These are phyloP conservation scores for Neofusicoccum umdonicola DNA, from an alignment of 2,329 filamentous ascomycete species.

Conservation along the genomic window DNA sequence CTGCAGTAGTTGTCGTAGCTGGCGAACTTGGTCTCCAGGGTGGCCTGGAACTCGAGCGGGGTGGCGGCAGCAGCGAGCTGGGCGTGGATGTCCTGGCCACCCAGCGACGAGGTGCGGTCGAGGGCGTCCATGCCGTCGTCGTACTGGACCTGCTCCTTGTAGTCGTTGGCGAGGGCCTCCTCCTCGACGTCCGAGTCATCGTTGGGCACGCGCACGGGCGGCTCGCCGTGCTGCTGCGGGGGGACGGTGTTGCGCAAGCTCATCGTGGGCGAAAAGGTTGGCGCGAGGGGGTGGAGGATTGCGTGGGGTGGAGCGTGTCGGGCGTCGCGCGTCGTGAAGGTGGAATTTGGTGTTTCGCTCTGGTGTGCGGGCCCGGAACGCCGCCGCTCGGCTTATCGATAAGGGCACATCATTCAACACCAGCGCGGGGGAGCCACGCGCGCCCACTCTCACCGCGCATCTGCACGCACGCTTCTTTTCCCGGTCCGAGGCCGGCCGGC, in stretches of 20 bases:
- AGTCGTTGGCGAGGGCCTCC: constrained; percentile 92
- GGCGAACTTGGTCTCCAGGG: constrained; percentile 93
- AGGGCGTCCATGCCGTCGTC: constrained; percentile 82
- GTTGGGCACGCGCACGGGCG: constrained; percentile 45
- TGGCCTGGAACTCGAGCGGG: constrained; percentile 92
- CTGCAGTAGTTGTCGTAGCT: constrained; percentile 99
- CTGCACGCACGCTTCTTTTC: not conserved
- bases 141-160: constrained; percentile 90
- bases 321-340: constrained; percentile 14
- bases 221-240: constrained; percentile 41
- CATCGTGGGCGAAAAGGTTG: constrained; percentile 27
- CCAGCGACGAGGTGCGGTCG: constrained; percentile 62
- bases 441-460: not conserved
- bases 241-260: constrained; percentile 37
- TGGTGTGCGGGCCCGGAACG: not conserved
- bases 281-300: not conserved
- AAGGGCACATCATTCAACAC: not conserved
- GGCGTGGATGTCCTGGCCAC: constrained; percentile 89
- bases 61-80: constrained; percentile 88
- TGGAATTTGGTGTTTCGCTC: constrained; percentile 22
- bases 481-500: not conserved
- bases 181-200: constrained; percentile 95
- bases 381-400: constrained; percentile 16
- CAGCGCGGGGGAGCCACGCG: not conserved
- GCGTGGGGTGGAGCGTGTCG: constrained; percentile 14